Evolutionary conservation across 306 rosid genomes (phyloP), one percentile per base, ranked within the genome.

Genomic region (Vicia sativa): DNA sequence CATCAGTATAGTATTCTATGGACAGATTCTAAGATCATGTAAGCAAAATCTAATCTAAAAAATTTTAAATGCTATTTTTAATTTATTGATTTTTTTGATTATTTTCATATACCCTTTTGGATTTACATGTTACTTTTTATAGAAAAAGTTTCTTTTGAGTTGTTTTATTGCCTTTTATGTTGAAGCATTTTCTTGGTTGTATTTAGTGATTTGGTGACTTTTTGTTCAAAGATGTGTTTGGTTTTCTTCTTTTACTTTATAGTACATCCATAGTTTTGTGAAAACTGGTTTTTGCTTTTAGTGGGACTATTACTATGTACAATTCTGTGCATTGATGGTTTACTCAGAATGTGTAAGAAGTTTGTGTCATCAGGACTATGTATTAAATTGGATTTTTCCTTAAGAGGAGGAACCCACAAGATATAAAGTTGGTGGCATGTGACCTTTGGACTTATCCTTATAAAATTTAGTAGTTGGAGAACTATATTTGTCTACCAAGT

Each of bases 1-100:
- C 98, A 93, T 62, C 87, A 85, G 67, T 93, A 90, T 80, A 83
- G 89, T 56, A 85, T 93, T 68, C 96, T 88, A 14, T 93, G 98
- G 98, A 83, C 96, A 55, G 82, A 85, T 75, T 75, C 91, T 70
- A 81, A 83, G 75, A 90, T 93, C 75, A 86, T 90, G 98, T 93
- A 74, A 86, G 91, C 83, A 64, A 16, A 49, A 56, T 69, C 69
- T 65, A 31, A 38, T 68, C 25, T 14, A 9, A 10, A 9, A 16
- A 61, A 57, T 68, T 57, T 61, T 23, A 60, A 21, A 5, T 62
- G 16, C 70, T 74, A 57, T 58, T 28, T 81, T 86, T 77, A 46
- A 23, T 69, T 66, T 45, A 77, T 77, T 73, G 48, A 8, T 67
- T 65, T 65, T 18, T 46, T 60, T 2, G 2, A 37, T 43, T 73